A percentile compares a stretch with the other conserved stretches of the same genome.
Evolutionary conservation across 2,329 filamentous ascomycete genomes (phyloP).

Genomic region (Neopestalotiopsis clavispora): DNA sequence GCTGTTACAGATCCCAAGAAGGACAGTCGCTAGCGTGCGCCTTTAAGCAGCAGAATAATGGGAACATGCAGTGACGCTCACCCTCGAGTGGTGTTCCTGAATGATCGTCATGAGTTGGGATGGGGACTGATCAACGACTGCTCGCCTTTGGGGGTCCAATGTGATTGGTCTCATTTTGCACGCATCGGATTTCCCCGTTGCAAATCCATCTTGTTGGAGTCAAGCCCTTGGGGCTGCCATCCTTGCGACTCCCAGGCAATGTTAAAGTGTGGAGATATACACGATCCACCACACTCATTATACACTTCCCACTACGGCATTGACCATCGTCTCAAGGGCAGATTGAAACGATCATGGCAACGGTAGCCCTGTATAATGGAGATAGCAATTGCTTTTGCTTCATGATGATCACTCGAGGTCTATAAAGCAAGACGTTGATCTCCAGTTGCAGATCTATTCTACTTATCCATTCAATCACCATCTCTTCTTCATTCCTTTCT

Average conservation of each 20-base stretch:
- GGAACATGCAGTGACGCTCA: neutral
- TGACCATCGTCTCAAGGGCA: neutral
- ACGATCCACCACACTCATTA: neutral
- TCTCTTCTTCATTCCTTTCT: constrained; percentile 1
- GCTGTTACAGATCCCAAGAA: neutral
- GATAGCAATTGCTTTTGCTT: neutral
- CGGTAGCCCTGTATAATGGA: neutral
- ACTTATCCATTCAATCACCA: neutral
- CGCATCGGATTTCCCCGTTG: neutral
- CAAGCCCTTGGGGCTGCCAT: neutral
- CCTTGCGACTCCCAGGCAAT: neutral
- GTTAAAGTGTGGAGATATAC: neutral
- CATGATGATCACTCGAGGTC: neutral
- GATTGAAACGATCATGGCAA: neutral
- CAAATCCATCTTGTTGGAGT: neutral
- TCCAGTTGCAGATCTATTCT: neutral
- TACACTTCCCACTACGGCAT: constrained; percentile 2
- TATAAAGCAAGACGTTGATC: constrained; percentile 1
- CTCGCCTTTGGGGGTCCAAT: neutral
- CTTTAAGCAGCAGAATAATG: constrained; percentile 1
- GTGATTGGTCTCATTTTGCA: neutral
- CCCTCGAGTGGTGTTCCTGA: neutral
- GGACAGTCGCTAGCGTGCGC: neutral
- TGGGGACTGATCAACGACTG: constrained; percentile 1
- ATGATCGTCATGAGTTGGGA: neutral